Percentiles rank a stretch among this genome's conserved stretches.
Conservation (phyloP, 352 stramenopile species). For the Globisporangium paroecandrum region DNA sequence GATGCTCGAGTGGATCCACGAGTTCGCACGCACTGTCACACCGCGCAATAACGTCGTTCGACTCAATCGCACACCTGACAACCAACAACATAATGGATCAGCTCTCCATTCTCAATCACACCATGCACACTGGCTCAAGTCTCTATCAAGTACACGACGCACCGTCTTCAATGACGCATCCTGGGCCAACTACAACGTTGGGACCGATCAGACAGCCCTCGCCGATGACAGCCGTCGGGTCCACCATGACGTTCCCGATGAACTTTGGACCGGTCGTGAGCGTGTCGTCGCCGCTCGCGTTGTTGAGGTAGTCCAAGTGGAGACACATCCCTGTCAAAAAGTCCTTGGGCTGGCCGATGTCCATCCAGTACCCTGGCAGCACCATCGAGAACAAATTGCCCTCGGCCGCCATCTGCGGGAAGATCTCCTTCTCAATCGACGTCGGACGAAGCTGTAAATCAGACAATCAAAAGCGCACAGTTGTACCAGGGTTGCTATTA, state of each 20-base stretch:
- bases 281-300: slow-evolving; percentile 22
- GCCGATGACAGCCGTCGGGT: slow-evolving; percentile 71
- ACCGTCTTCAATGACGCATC: slow-evolving; percentile 85
- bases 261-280: slow-evolving; percentile 69
- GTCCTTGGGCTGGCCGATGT: slow-evolving; percentile 89
- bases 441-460: slow-evolving; percentile 61
- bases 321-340: slow-evolving; percentile 86
- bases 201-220: slow-evolving; percentile 80
- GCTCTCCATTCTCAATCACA: background rate
- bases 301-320: slow-evolving; percentile 72
- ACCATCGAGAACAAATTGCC: slow-evolving; percentile 85
- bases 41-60: slow-evolving; percentile 74
- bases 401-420: slow-evolving; percentile 87
- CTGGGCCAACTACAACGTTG: slow-evolving; percentile 80
- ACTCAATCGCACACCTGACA: slow-evolving; percentile 72
- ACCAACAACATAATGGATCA: slow-evolving; percentile 5
- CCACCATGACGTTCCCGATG: slow-evolving; percentile 85
- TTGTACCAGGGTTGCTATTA: background rate
- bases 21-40: slow-evolving; percentile 76
- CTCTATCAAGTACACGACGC: background rate
- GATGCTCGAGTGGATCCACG: slow-evolving; percentile 87
- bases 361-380: slow-evolving; percentile 88
- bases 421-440: slow-evolving; percentile 90
- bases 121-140: background rate
- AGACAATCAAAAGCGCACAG: background rate